phyloP scores from a whole-genome alignment of 176 grass and related monocot species.

The Rhynchospora breviuscula region DNA sequence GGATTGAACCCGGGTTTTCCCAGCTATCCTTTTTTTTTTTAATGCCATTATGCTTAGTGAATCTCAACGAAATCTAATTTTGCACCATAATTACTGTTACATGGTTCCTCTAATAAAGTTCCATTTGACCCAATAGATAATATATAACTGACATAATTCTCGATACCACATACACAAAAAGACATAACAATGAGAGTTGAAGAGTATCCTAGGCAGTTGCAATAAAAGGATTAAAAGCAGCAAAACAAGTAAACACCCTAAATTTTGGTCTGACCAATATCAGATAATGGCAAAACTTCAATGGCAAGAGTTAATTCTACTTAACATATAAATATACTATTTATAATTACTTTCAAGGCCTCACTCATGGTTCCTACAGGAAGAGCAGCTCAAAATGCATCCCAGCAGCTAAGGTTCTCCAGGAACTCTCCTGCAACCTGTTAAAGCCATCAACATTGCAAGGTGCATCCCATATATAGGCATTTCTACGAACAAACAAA shows the following conservation, averaged over 20 bases:
- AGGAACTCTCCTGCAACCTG: constrained; percentile 67
- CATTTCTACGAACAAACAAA: too few species aligned
- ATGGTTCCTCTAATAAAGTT: background rate
- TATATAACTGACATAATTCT: too few species aligned
- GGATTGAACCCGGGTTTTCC: background rate
- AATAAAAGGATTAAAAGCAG: too few species aligned
- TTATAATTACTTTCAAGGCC: constrained; percentile 62
- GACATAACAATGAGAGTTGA: too few species aligned
- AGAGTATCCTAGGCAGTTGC: too few species aligned
- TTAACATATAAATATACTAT: background rate
- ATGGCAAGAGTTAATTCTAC: background rate
- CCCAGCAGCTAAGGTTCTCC: constrained; percentile 66
- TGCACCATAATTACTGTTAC: background rate
- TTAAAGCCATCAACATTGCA: constrained; percentile 16
- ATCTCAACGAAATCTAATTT: background rate
- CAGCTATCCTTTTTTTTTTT: background rate
- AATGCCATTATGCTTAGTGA: background rate
- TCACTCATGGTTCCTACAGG: constrained; percentile 95
- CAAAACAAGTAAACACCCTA: background rate
- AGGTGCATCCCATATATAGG: too few species aligned
- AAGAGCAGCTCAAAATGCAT: too few species aligned
- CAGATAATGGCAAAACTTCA: background rate
- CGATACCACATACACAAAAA: too few species aligned
- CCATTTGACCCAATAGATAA: background rate
- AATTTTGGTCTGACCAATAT: background rate